phyloP scores from a whole-genome alignment of 1,284 basidiomycete species.

The Entoloma clypeatum region DNA sequence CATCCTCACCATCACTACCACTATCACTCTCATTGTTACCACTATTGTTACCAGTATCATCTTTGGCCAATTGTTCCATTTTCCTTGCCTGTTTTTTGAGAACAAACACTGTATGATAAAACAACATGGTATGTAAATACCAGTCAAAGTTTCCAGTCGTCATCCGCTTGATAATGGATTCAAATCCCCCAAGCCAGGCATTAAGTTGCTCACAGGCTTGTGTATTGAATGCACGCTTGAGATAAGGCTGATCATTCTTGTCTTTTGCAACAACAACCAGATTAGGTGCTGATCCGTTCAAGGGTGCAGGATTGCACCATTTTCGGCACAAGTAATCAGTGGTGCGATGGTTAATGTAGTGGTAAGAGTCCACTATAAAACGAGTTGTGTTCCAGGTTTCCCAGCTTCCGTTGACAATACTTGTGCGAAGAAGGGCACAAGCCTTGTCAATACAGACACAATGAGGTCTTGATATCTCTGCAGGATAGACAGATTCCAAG shows the following conservation, averaged over 20 bases:
- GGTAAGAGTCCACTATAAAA: slow-evolving; percentile 22
- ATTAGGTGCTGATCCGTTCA: slow-evolving; percentile 14
- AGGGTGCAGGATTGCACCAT: slow-evolving; percentile 9
- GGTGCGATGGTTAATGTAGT: slow-evolving; percentile 16
- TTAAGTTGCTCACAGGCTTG: slow-evolving; percentile 13
- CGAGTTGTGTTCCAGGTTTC: slow-evolving; percentile 17
- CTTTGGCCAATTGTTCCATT: too few relatives aligned
- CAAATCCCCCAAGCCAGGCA: slow-evolving; percentile 20
- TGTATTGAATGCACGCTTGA: slow-evolving; percentile 17
- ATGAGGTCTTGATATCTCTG: slow-evolving; percentile 14
- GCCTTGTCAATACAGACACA: slow-evolving; percentile 26
- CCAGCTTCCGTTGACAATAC: slow-evolving; percentile 14
- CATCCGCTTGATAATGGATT: slow-evolving; percentile 16
- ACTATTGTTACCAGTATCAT: too few relatives aligned
- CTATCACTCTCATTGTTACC: too few relatives aligned
- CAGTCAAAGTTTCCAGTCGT: slow-evolving; percentile 15
- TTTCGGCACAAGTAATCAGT: not conserved
- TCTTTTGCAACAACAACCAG: slow-evolving; percentile 13
- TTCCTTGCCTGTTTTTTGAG: slow-evolving; percentile 15
- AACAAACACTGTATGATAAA: slow-evolving; percentile 12
- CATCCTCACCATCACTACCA: too few relatives aligned
- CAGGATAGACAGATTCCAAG: slow-evolving; percentile 20
- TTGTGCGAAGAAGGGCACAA: slow-evolving; percentile 17
- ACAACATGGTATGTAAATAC: slow-evolving; percentile 18
- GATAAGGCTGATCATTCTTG: slow-evolving; percentile 8